A percentile compares a stretch with the other conserved stretches of the same genome.
Conservation (phyloP, 139 green algal genomes). For the Chlamydomonas schloesseri region DNA sequence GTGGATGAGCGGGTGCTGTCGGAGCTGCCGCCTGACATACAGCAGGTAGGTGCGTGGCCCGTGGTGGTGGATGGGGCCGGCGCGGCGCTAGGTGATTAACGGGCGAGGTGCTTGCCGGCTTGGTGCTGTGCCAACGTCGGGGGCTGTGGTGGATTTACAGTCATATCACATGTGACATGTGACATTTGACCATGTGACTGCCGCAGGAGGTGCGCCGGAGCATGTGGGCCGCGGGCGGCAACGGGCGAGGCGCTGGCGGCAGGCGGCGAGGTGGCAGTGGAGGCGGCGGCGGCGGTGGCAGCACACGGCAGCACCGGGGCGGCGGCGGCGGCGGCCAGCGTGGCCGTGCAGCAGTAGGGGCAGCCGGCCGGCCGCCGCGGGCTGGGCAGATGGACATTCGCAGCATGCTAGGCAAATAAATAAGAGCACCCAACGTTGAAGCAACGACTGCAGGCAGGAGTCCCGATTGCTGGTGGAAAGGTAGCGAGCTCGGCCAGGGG, state of each 20-base stretch:
- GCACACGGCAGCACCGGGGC: not conserved
- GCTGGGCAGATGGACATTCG: no score
- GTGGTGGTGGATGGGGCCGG: no score
- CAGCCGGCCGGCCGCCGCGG: no score
- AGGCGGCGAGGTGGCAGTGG: no score
- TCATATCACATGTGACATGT: not conserved
- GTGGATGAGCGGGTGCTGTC: conserved; percentile 30
- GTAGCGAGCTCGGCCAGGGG: no score
- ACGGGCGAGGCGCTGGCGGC: not conserved
- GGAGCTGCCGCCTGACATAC: conserved; percentile 32
- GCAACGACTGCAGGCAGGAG: no score
- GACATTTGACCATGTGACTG: no score
- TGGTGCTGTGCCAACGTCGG: not conserved
- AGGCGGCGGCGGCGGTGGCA: not conserved
- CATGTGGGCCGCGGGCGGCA: conserved; percentile 23
- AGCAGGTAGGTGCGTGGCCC: not conserved
- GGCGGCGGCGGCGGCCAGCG: not conserved
- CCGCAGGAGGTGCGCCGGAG: conserved; percentile 22
- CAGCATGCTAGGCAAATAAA: no score
- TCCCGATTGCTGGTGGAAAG: no score
- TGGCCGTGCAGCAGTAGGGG: not conserved
- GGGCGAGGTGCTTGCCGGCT: not conserved
- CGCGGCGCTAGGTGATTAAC: no score
- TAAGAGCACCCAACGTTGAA: no score
- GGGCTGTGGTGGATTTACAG: not conserved